A percentile compares a stretch with the other conserved stretches of the same genome.
Conservation (phyloP, 352 stramenopile species). For the Pythium biforme region DNA sequence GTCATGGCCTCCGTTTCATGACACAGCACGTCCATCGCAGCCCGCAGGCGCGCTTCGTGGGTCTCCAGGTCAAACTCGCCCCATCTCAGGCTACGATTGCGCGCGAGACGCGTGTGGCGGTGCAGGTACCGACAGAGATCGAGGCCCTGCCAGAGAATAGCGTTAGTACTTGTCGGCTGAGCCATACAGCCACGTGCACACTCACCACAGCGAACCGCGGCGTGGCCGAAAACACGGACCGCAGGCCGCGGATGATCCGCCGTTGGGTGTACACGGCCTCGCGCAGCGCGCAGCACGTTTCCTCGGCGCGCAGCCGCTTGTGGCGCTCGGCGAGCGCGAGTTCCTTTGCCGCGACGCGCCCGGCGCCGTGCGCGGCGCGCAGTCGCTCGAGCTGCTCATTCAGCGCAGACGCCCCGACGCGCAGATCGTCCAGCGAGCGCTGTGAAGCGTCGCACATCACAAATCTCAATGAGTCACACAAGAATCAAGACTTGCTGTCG, state of each 20-base stretch:
- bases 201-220: neutral
- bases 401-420: neutral
- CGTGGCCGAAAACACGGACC: conserved; percentile 10
- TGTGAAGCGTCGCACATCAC: too few relatives aligned
- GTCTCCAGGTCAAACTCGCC: neutral
- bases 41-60: neutral
- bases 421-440: neutral
- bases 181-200: neutral
- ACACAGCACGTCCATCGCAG: conserved; percentile 8
- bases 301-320: conserved; percentile 5
- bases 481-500: too few relatives aligned
- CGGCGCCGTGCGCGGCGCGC: neutral
- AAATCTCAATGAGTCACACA: too few relatives aligned
- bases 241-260: neutral
- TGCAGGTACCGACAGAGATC: conserved; percentile 14
- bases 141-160: neutral
- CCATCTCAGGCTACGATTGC: neutral
- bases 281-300: conserved; percentile 1
- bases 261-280: conserved; percentile 6
- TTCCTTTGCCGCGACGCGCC: neutral
- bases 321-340: conserved; percentile 1
- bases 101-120: conserved; percentile 15
- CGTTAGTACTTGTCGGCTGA: too few relatives aligned
- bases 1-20: conserved; percentile 4
- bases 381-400: conserved; percentile 14